Evolutionary conservation across 345 rosid species (phyloP), one percentile per base, ranked within the genome.

Genomic region (Brassica incana): DNA sequence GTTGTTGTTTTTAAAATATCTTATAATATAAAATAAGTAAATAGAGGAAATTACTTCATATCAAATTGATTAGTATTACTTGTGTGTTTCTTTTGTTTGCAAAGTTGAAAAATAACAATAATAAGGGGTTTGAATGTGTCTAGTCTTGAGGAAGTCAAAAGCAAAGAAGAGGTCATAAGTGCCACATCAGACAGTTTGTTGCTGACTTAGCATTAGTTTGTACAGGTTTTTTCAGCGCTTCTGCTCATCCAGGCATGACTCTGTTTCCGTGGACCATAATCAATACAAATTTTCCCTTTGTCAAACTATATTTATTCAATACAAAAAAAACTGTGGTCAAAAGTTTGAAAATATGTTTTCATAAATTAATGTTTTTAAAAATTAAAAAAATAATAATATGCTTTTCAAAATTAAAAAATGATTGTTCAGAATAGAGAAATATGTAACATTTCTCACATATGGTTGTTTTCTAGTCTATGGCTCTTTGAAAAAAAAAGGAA

Each of bases 131-230:
- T 80, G 83, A 80, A 80, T 0, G 38, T 75, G 76, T 80, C 79
- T 15, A 35, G 79, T 54, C 76, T 38, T 11, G 83, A 56, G 72
- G 67, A 80, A 71, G 83, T 75, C 83, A 80, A 70, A 54, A 80
- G 73, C 72, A 61, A 14, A 70, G 83, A 80, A 69, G 43, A 30
- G 56, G 83, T 80, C 83, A 80, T 9, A 32, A 18, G 67, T 75
- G 79, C 62, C 76, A 80, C 56, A 61, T 65, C 80, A 15, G 71
- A 80, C 14, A 63, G 9, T 32, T 35, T 33, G 76, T 74, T 75
- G 76, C 80, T 80, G 83, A 80, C 72, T 80, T 54, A 72, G 72
- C 70, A 52, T 16, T 33, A 35, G 23, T 59, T 43, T 78, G 77
- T 23, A 35, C 43, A 62, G 58, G 45, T 71, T 25, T 48, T 15